Evolutionary conservation across 176 grass and related monocot genomes (phyloP), one percentile per base, ranked within the genome.

Genomic region (Eremochloa ophiuroides): DNA sequence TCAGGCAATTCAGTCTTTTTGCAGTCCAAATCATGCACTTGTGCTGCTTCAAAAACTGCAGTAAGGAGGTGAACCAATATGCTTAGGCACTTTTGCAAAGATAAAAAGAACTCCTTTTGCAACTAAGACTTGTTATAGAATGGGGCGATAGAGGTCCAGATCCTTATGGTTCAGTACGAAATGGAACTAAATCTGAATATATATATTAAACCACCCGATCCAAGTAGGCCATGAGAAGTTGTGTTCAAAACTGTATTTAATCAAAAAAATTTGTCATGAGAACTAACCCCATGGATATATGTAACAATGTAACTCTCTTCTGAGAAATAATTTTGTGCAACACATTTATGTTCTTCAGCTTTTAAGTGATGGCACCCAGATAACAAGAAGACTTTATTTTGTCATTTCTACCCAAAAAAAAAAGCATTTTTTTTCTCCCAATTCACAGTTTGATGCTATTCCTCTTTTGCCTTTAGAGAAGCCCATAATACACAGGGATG

Each of bases 401-500:
- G 43, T 37, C 56, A 46, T 65, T 70, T 41, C 59, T 62, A 44
- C 30, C 22, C 25, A 18, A 10, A 62, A 62, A 50, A 18, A 14
- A 61, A 61, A 60, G 26, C 34, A 61, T 61, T 11, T 69, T 71
- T 74, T 10, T 69, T 66, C n/a, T 76, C 44, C 20, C 65, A 74
- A 77, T 50, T 75, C 70, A 17, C 66, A 37, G 41, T 33, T 37
- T 79, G 20, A 37, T 66, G 46, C 0, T 26, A 33, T 22, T 22
- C 8, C 76, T 84, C 42, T 69, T 67, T 43, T 85, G 53, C 67
- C 82, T 88, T 73, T 82, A 99, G 96, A 95, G 89, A 95, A 93
- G 65, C 93, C 86, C 42, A 93, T 99, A 86, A 95, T 99, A 75
- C 96, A 99, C 80, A 83, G 96, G 43, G 96, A 99, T 77, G 93